Conservation (phyloP, 2,329 filamentous ascomycete genomes). For the Calonectria ilicicola region DNA sequence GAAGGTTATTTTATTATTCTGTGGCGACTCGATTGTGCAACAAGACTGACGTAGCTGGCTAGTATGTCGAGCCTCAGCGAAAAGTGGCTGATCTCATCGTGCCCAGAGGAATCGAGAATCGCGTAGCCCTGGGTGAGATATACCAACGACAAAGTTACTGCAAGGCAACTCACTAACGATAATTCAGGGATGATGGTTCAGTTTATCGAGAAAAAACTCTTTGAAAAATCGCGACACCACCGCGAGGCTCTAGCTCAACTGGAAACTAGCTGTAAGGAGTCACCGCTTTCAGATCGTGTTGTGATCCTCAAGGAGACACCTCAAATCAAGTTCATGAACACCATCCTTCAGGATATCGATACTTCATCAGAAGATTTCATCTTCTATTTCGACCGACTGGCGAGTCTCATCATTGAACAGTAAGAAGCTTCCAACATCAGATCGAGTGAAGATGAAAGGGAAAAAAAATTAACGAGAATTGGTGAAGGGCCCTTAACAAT, state of each 20-base stretch:
- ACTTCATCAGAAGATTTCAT: conserved; percentile 91
- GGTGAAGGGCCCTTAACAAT: conserved; percentile 77
- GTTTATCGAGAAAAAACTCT: conserved; percentile 88
- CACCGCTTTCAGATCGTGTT: conserved; percentile 80
- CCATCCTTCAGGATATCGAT: conserved; percentile 84
- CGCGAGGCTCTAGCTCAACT: conserved; percentile 82
- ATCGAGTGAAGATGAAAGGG: neutral
- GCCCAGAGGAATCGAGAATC: conserved; percentile 93
- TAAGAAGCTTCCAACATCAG: conserved; percentile 49
- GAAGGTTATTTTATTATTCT: conserved; percentile 59
- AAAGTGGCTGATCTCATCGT: conserved; percentile 96
- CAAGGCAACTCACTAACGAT: conserved; percentile 17
- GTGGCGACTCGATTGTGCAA: neutral
- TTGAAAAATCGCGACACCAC: conserved; percentile 87
- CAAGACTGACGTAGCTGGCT: conserved; percentile 25
- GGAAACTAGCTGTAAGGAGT: conserved; percentile 77
- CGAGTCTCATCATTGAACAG: conserved; percentile 86
- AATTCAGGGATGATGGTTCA: conserved; percentile 86
- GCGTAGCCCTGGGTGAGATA: conserved; percentile 82
- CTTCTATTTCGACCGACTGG: conserved; percentile 95
- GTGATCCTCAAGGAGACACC: conserved; percentile 80
- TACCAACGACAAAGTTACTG: neutral
- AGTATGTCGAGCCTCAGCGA: conserved; percentile 91
- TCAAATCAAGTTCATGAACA: conserved; percentile 90
- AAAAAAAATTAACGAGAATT: conserved; percentile 14